Evolutionary conservation across 495 filamentous ascomycete genomes (phyloP), one percentile per base, ranked within the genome.

Genomic region (Cetradonia linearis): DNA sequence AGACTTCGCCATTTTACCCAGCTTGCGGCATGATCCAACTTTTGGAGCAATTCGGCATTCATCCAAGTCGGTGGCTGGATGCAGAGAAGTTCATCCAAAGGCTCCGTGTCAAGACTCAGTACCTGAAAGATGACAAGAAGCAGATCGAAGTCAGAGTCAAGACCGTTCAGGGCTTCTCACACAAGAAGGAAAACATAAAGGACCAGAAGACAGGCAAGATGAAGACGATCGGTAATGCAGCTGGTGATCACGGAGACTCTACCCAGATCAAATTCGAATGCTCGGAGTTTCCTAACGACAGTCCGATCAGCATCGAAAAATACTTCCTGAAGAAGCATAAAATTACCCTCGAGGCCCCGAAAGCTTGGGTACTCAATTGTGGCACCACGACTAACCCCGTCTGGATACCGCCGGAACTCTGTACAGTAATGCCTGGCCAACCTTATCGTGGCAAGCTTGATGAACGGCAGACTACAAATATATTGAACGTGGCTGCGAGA

Each of bases 401-500:
- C 25, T 92, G 86, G 63, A 65, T 89, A 49, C 83, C 88, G 0
- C 76, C 82, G 1, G 87, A 94, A 63, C 70, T 84, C 7, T 84
- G 85, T 65, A 65, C 65, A 3, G 78, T 94, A 9, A 63, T 83
- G 5, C 78, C 81, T 9, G 89, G 88, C 0, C 88, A 96, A 67
- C 64, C 79, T 11, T 68, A 83, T 16, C 74, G 75, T 59, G 66
- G 72, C 1, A 82, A 83, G 68, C 75, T 89, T 27, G 69, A 65
- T 16, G 70, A 75, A 0, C 68, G 72, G 3, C 87, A 89, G 64
- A 86, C 83, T 0, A 69, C 74, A 0, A 55, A 69, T 0, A 92
- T 92, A 86, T 77, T 89, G 25, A 67, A 65, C 2, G 88, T 91
- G 67, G 84, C 89, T 1, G 86, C 84, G 37, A 79, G 87, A 14